These are phyloP conservation scores for Chytriomyces sp. DNA, from an alignment of 192 early-diverging fungal genomes.

Conservation along the genomic window DNA sequence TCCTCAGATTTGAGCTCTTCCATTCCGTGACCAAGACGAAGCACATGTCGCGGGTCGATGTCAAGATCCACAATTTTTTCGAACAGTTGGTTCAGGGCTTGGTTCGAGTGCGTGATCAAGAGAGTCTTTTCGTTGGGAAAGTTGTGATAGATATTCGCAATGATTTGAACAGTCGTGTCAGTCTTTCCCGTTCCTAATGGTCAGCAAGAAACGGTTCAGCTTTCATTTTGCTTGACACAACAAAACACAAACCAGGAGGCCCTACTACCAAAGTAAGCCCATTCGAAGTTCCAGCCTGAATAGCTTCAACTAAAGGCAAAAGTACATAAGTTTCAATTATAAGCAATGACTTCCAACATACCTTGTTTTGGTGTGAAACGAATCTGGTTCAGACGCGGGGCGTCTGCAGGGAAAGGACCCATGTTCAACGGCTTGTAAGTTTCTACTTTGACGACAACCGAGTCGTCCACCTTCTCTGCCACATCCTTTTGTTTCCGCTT, in stretches of 20 bases:
- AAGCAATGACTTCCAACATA: constrained; percentile 28
- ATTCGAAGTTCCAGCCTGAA: constrained; percentile 78
- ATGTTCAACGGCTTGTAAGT: constrained; percentile 67
- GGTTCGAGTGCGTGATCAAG: constrained; percentile 94
- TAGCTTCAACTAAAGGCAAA: constrained; percentile 67
- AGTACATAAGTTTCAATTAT: constrained; percentile 4
- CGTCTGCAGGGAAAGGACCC: constrained; percentile 75
- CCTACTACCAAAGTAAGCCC: constrained; percentile 95
- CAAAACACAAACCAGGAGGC: constrained; percentile 68
- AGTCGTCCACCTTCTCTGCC: constrained; percentile 30
- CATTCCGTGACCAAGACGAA: constrained; percentile 93
- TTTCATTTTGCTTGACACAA: background rate
- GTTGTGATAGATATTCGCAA: constrained; percentile 93
- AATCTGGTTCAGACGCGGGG: constrained; percentile 72
- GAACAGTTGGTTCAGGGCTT: constrained; percentile 98
- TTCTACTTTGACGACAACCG: constrained; percentile 56
- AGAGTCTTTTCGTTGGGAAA: constrained; percentile 87
- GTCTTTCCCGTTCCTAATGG: constrained; percentile 88
- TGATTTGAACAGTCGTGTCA: constrained; percentile 95
- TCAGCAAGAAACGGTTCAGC: background rate
- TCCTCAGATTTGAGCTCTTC: constrained; percentile 80
- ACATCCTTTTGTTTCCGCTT: constrained; percentile 54
- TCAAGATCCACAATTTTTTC: constrained; percentile 91
- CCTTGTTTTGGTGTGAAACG: constrained; percentile 83
- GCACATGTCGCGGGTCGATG: constrained; percentile 90